Base-by-base conservation (phyloP, 441 rosid genomes). In the Eutrema salsugineum region DNA sequence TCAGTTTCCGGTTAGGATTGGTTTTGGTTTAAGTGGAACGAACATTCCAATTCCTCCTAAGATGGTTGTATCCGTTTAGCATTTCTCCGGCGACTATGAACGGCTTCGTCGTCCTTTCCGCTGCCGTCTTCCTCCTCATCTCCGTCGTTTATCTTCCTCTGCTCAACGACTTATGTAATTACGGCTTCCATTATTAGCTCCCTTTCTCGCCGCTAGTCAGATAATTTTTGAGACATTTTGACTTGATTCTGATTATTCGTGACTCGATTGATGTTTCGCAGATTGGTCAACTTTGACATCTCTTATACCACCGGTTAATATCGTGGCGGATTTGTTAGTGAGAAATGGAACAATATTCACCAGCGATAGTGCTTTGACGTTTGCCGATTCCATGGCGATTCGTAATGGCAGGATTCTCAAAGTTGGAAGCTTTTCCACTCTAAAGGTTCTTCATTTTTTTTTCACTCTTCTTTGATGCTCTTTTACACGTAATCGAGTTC, bases 351-450 rank as follows among this genome's bases (percentile, higher is more conserved):
- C 87, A 32, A 84, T 91, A 68, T 91, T 88, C 83, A 94, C 99
- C 16, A 84, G 93, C 68, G 93, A 91, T 46, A 69, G 27, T 15
- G 81, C 92, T 53, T 66, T 81, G 56, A 91, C 84, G 11, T 90
- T 87, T 58, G 89, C 88, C 0, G 96, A 88, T 73, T 87, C 93
- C 76, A 84, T 94, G 86, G 97, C 97, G 40, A 75, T 94, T 53
- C 81, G 78, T 38, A 79, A 85, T 51, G 93, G 92, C 50, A 86
- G 90, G 83, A 78, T 91, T 77, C 86, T 91, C 66, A 83, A 89
- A 55, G 77, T 89, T 47, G 96, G 93, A 22, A 83, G 70, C 74
- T 89, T 83, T 71, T 77, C 94, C 35, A 75, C 87, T 43, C 81
- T 93, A 58, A 82, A 86, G 98, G 97, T 88, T 72, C 66, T 19